Evolutionary conservation across 2,329 filamentous ascomycete genomes (phyloP).

Genomic region (Fusarium torreyae): DNA sequence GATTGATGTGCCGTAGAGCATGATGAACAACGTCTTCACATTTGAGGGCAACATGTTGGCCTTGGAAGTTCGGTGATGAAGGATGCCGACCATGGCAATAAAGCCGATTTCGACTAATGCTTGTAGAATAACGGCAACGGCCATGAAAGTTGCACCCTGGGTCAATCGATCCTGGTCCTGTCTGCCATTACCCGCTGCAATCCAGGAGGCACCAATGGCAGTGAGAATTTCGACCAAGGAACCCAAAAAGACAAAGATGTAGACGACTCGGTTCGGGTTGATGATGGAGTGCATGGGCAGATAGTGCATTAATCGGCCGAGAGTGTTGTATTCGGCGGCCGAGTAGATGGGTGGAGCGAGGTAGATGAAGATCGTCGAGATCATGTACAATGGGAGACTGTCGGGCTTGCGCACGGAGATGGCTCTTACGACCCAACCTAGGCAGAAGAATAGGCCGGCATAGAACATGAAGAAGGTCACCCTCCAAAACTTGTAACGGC

Average conservation of each 20-base stretch:
- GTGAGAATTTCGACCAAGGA: slow-evolving; percentile 45
- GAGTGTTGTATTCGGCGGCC: slow-evolving; percentile 49
- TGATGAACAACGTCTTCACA: slow-evolving; percentile 45
- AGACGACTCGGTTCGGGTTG: slow-evolving; percentile 49
- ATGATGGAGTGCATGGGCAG: slow-evolving; percentile 47
- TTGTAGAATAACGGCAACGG: slow-evolving; percentile 63
- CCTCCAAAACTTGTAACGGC: slow-evolving; percentile 47
- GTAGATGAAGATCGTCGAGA: slow-evolving; percentile 48
- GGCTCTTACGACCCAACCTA: slow-evolving; percentile 43
- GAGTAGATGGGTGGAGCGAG: slow-evolving; percentile 46
- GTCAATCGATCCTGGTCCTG: slow-evolving; percentile 69
- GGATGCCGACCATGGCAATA: slow-evolving; percentile 40
- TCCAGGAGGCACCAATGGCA: slow-evolving; percentile 46
- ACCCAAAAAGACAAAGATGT: slow-evolving; percentile 48
- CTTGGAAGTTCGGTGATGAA: slow-evolving; percentile 38
- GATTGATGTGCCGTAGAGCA: slow-evolving; percentile 48
- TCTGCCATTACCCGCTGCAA: slow-evolving; percentile 42
- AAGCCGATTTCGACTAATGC: slow-evolving; percentile 43
- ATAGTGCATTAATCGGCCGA: slow-evolving; percentile 48
- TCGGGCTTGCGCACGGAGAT: slow-evolving; percentile 41
- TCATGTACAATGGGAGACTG: slow-evolving; percentile 45
- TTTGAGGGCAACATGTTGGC: slow-evolving; percentile 45
- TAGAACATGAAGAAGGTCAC: slow-evolving; percentile 51
- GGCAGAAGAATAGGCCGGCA: slow-evolving; percentile 41
- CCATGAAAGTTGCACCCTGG: slow-evolving; percentile 69